These are phyloP conservation scores for Globisporangium yorkense DNA, from an alignment of 352 stramenopile species.

Conservation along the genomic window DNA sequence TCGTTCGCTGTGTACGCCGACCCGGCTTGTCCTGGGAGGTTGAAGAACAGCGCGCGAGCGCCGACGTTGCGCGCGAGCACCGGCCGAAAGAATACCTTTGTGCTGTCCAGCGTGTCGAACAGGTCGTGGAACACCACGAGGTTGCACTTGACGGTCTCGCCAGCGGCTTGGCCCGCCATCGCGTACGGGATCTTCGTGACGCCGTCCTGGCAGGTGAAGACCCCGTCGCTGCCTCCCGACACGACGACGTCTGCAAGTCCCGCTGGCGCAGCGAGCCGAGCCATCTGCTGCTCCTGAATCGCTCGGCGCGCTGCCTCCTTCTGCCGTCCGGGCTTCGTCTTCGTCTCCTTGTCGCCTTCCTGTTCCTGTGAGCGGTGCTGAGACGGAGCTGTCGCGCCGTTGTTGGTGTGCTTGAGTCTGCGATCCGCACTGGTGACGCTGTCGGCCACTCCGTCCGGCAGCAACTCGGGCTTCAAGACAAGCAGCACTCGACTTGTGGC, in stretches of 20 bases:
- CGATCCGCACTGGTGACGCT: background rate
- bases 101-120: constrained; percentile 90
- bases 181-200: constrained; percentile 81
- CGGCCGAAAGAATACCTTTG: constrained; percentile 82
- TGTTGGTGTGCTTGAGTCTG: background rate
- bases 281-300: constrained; percentile 77
- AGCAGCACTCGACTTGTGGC: constrained; percentile 40
- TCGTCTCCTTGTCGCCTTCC: background rate
- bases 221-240: constrained; percentile 17
- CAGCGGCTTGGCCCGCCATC: constrained; percentile 62
- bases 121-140: constrained; percentile 91
- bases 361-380: background rate
- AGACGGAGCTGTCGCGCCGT: background rate
- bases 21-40: constrained; percentile 86
- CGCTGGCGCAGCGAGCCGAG: constrained; percentile 41
- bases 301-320: constrained; percentile 35
- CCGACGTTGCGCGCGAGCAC: constrained; percentile 76
- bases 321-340: background rate
- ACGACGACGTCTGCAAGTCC: constrained; percentile 28
- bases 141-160: constrained; percentile 66
- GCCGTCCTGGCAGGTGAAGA: constrained; percentile 71
- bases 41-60: constrained; percentile 87
- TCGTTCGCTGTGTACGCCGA: constrained; percentile 42
- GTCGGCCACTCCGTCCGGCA: constrained; percentile 15
- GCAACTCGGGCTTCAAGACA: constrained; percentile 43